Percentiles rank a stretch among this genome's conserved stretches.
Evolutionary conservation across 2,329 filamentous ascomycete species (phyloP).

Genomic region (Calycina marina): DNA sequence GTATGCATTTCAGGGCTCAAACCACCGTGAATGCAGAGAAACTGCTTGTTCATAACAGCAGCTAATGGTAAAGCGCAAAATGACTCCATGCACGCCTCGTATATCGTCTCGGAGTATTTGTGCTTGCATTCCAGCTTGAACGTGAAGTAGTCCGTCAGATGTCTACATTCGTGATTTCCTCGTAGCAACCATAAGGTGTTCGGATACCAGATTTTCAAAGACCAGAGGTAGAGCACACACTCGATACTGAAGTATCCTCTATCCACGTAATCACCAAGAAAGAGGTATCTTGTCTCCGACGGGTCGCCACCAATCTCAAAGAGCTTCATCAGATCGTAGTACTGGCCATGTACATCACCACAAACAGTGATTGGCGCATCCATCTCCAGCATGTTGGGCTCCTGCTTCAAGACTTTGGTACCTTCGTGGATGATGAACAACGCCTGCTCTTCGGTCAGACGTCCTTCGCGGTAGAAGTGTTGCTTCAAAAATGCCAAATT

Average conservation of each 20-base stretch:
- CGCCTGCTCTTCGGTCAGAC: constrained; percentile 92
- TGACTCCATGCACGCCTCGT: constrained; percentile 96
- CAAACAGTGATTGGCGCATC: constrained; percentile 98
- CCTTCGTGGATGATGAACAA: constrained; percentile 87
- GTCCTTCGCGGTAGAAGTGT: constrained; percentile 95
- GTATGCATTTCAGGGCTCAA: constrained; percentile 93
- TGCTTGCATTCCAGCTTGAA: constrained; percentile 99
- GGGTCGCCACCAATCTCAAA: constrained; percentile 98
- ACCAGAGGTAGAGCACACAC: constrained; percentile 96
- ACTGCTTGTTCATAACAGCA: constrained; percentile 99
- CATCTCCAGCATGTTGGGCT: constrained; percentile 97
- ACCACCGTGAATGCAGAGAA: constrained; percentile 94
- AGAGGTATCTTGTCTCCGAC: constrained; percentile 89
- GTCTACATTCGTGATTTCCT: constrained; percentile 96
- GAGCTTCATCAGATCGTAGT: constrained; percentile 98
- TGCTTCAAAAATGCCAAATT: constrained; percentile 92
- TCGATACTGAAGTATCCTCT: constrained; percentile 98
- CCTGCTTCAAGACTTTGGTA: constrained; percentile 71
- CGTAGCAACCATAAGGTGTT: constrained; percentile 93
- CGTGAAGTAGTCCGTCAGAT: constrained; percentile 98
- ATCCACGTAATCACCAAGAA: constrained; percentile 95
- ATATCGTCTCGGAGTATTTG: constrained; percentile 93
- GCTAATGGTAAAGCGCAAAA: constrained; percentile 90
- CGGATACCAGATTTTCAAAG: constrained; percentile 97
- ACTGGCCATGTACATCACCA: constrained; percentile 96